Evolutionary conservation across 148 eudicot genomes (phyloP).

Genomic region (Rhododendron griersonianum): DNA sequence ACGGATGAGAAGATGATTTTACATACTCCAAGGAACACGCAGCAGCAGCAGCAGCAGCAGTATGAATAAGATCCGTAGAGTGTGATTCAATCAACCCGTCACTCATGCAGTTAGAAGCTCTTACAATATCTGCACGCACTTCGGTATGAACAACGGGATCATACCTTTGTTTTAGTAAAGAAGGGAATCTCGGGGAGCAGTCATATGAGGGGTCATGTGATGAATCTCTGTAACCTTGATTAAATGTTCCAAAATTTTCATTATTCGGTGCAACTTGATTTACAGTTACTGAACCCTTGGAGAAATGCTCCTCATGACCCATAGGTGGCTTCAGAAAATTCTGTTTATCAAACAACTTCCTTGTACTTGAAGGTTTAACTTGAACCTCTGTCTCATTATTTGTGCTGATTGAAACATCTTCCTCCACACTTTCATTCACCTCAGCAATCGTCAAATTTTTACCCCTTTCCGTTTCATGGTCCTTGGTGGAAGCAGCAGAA

Average conservation of each 20-base stretch:
- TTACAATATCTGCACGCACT: not conserved
- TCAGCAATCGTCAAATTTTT: not conserved
- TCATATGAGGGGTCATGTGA: not conserved
- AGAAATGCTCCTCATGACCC: conserved; percentile 5
- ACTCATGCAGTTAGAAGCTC: not conserved
- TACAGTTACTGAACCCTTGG: not conserved
- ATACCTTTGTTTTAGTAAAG: conserved; percentile 4
- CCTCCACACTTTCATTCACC: conserved; percentile 12
- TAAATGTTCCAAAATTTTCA: conserved; percentile 7
- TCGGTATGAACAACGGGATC: not conserved
- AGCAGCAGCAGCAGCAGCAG: conserved; percentile 10
- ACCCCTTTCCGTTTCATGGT: conserved; percentile 11
- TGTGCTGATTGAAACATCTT: conserved; percentile 6
- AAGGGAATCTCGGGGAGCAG: conserved; percentile 2
- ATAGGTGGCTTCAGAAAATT: conserved; percentile 11
- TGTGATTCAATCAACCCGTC: not conserved
- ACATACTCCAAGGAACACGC: conserved; percentile 10
- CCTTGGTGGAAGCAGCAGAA: conserved; percentile 9
- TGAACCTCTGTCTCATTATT: conserved; percentile 9
- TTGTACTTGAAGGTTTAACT: not conserved
- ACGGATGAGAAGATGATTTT: conserved; percentile 14
- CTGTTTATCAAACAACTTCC: not conserved
- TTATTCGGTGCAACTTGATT: conserved; percentile 7
- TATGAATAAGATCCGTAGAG: not conserved
- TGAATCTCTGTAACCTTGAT: conserved; percentile 3